Percentiles rank a stretch among this genome's conserved stretches.
Conservation (phyloP, 2,329 filamentous ascomycete species). For the Rutstroemia sp. region DNA sequence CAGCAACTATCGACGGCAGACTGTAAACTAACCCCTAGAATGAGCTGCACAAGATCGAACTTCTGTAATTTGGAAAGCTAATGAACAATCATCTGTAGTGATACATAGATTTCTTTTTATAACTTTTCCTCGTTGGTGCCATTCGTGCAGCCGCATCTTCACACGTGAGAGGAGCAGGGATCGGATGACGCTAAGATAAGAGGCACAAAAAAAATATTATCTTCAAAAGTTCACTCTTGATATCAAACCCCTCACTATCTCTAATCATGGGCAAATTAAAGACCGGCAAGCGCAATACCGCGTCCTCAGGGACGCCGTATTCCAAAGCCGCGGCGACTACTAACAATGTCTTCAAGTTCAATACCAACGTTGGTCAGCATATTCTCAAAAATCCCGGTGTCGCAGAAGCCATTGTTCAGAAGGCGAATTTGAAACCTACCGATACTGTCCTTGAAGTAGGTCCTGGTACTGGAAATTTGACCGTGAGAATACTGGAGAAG, state of each 20-base stretch:
- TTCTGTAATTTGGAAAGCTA: too few relatives aligned
- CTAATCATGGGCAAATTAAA: slow-evolving; percentile 29
- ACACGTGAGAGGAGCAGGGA: slow-evolving; percentile 1
- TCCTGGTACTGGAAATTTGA: slow-evolving; percentile 83
- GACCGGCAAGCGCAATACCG: slow-evolving; percentile 27
- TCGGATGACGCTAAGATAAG: neutral
- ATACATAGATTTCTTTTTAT: too few relatives aligned
- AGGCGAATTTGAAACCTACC: slow-evolving; percentile 83
- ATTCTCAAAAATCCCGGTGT: slow-evolving; percentile 90
- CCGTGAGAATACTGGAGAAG: slow-evolving; percentile 79
- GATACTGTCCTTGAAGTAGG: slow-evolving; percentile 89
- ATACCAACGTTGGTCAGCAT: slow-evolving; percentile 50
- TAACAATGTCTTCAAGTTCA: slow-evolving; percentile 96
- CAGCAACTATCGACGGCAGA: too few relatives aligned
- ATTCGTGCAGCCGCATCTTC: neutral
- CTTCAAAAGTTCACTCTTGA: neutral
- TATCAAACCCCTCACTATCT: neutral
- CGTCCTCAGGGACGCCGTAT: slow-evolving; percentile 26
- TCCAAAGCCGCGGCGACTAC: slow-evolving; percentile 25
- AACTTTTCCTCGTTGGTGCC: too few relatives aligned
- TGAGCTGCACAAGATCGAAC: too few relatives aligned
- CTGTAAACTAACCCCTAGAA: too few relatives aligned
- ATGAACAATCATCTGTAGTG: too few relatives aligned
- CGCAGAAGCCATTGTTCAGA: slow-evolving; percentile 73
- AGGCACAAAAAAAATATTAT: slow-evolving; percentile 1